phyloP scores from a whole-genome alignment of 2,329 filamentous ascomycete genomes.

The Magnaporthiopsis rhizophila region DNA sequence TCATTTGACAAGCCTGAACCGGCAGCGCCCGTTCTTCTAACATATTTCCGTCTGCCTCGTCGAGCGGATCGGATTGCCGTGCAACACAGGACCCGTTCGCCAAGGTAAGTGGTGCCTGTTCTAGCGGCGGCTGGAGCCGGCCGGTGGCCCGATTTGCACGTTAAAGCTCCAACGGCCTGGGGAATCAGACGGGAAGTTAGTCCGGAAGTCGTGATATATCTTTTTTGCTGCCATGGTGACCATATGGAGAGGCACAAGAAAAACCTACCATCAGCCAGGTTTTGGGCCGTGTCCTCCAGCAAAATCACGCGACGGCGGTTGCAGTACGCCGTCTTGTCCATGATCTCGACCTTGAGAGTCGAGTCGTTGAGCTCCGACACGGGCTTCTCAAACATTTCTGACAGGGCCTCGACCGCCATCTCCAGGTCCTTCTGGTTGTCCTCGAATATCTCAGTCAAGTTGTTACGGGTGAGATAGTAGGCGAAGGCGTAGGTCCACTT shows the following conservation, averaged over 20 bases:
- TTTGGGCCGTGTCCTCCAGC: slow-evolving; percentile 86
- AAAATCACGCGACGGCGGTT: slow-evolving; percentile 85
- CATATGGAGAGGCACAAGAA: not conserved
- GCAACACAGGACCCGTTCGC: not conserved
- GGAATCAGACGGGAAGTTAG: not conserved
- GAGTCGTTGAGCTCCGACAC: slow-evolving; percentile 73
- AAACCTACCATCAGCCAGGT: slow-evolving; percentile 71
- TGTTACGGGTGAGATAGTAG: slow-evolving; percentile 93
- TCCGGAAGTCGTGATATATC: not conserved
- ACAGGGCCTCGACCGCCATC: slow-evolving; percentile 91
- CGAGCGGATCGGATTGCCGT: not conserved
- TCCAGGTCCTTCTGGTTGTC: slow-evolving; percentile 98
- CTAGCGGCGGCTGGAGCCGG: slow-evolving; percentile 17
- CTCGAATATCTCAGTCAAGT: slow-evolving; percentile 93
- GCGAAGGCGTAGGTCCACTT: slow-evolving; percentile 99
- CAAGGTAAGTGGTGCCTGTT: not conserved
- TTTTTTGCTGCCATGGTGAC: slow-evolving; percentile 10
- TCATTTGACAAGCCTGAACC: not conserved
- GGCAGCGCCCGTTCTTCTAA: not conserved
- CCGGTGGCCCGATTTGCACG: slow-evolving; percentile 20
- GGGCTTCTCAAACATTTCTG: slow-evolving; percentile 99
- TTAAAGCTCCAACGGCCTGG: slow-evolving; percentile 41
- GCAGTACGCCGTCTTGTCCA: slow-evolving; percentile 98
- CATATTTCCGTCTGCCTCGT: too few species aligned
- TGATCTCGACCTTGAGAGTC: slow-evolving; percentile 96